Evolutionary conservation across 495 filamentous ascomycete genomes (phyloP).

Genomic region (Trypethelium eluteriae): DNA sequence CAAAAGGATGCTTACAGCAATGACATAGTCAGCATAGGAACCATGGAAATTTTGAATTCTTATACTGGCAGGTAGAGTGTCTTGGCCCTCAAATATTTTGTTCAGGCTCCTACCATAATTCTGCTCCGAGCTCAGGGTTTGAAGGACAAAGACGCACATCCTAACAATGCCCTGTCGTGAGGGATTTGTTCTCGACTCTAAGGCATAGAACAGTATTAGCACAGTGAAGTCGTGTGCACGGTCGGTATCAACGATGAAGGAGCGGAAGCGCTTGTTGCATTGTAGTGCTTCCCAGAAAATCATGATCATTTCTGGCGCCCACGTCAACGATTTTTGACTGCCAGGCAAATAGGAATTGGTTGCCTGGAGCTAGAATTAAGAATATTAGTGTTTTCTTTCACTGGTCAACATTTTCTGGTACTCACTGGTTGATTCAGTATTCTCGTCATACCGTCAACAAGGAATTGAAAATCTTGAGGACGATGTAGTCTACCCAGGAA

Average conservation of each 20-base stretch:
- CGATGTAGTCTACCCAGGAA: constrained; percentile 86
- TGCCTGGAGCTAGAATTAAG: constrained; percentile 57
- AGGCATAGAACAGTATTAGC: constrained; percentile 82
- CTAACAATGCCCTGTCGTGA: constrained; percentile 86
- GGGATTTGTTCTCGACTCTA: constrained; percentile 76
- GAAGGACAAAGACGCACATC: constrained; percentile 94
- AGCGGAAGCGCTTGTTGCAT: constrained; percentile 95
- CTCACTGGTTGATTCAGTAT: constrained; percentile 80
- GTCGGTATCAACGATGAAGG: constrained; percentile 95
- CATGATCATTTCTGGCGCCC: constrained; percentile 93
- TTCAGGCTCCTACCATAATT: constrained; percentile 89
- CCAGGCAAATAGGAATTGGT: constrained; percentile 84
- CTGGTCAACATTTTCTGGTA: neutral
- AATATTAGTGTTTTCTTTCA: constrained; percentile 16
- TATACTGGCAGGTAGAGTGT: constrained; percentile 73
- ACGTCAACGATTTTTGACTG: constrained; percentile 70
- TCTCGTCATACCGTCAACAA: constrained; percentile 91
- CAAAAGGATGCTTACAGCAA: constrained; percentile 59
- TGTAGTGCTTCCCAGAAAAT: constrained; percentile 97
- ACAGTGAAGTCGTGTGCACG: constrained; percentile 88
- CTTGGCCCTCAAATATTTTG: constrained; percentile 80
- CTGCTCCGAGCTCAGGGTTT: constrained; percentile 88
- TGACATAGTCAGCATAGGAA: constrained; percentile 86
- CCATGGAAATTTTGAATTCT: constrained; percentile 77
- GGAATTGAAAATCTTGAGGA: constrained; percentile 94